Evolutionary conservation across 2,329 filamentous ascomycete species (phyloP), one percentile per base, ranked within the genome.

Genomic region (Aureobasidium zeae): DNA sequence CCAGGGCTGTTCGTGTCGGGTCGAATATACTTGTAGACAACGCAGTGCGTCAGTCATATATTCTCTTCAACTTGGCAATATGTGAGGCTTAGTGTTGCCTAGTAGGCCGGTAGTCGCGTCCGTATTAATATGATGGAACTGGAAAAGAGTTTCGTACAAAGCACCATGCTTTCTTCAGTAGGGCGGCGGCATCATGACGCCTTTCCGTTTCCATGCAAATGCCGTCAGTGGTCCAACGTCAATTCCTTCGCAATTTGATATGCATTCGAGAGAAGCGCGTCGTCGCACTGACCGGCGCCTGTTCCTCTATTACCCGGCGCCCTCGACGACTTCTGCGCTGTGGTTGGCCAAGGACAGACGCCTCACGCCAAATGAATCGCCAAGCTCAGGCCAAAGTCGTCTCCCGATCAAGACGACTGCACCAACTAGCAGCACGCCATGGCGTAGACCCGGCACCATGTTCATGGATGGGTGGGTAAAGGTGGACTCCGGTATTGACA

Each of bases 291-390:
- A 30, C 39, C 30, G 39, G 39, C 39, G 39, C 22, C 29, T 43
- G 39, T 43, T 43, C 39, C 39, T 34, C 22, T 21, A 43, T 43
- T 34, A 43, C 39, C 39, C 39, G 39, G 17, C 22, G 37, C 30
- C 22, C 5, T 19, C 12, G 8, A 22, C 16, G 30, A 34, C 29
- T 43, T 34, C 30, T 34, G 39, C 22, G 9, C 8, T 28, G 30
- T 43, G 39, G 39, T 43, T 43, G 39, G 39, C 28, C 30, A 10
- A 34, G 22, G 3, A 6, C 39, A 34, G 22, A 43, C 30, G 29
- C 30, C 39, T 43, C 29, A 30, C 39, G 39, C 34, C 29, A 33
- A 43, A n/a, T 13, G 39, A 20, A 33, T 22, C 29, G 22, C 39
- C 30, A 17, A 29, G 30, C 39, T 43, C 26, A 43, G 30, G 30